These are phyloP conservation scores for Ogataea sp. DNA, from an alignment of 805 yeast genomes.

Conservation along the genomic window DNA sequence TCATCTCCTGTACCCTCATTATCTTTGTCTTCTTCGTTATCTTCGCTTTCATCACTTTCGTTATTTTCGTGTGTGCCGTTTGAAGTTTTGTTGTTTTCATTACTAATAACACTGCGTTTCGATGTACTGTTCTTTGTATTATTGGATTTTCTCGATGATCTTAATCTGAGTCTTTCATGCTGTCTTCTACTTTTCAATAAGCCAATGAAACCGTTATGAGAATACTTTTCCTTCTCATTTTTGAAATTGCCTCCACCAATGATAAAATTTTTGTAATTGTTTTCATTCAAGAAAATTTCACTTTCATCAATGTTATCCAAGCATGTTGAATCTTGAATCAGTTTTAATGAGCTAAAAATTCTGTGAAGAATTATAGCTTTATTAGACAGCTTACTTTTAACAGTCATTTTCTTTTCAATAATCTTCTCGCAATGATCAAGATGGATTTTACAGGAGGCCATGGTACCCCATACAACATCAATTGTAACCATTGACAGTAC, in stretches of 20 bases:
- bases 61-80: not conserved
- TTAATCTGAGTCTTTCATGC: too few relatives aligned
- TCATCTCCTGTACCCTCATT: not conserved
- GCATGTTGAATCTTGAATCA: conserved; percentile 72
- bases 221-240: conserved; percentile 17
- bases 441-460: conserved; percentile 76
- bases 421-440: conserved; percentile 70
- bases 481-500: conserved; percentile 81
- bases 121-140: not conserved
- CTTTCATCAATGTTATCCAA: conserved; percentile 26
- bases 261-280: conserved; percentile 24
- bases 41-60: not conserved
- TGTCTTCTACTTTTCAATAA: conserved; percentile 13
- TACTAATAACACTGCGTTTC: not conserved
- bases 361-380: conserved; percentile 75
- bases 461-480: conserved; percentile 86
- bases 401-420: conserved; percentile 58
- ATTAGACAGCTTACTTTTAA: conserved; percentile 57
- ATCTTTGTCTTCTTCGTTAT: not conserved
- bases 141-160: too few relatives aligned
- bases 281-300: conserved; percentile 27
- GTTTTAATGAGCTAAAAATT: conserved; percentile 64
- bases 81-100: not conserved
- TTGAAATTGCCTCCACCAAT: conserved; percentile 17
- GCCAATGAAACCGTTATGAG: conserved; percentile 15